phyloP scores from a whole-genome alignment of 352 stramenopile species.

The Phytopythium helicoides region DNA sequence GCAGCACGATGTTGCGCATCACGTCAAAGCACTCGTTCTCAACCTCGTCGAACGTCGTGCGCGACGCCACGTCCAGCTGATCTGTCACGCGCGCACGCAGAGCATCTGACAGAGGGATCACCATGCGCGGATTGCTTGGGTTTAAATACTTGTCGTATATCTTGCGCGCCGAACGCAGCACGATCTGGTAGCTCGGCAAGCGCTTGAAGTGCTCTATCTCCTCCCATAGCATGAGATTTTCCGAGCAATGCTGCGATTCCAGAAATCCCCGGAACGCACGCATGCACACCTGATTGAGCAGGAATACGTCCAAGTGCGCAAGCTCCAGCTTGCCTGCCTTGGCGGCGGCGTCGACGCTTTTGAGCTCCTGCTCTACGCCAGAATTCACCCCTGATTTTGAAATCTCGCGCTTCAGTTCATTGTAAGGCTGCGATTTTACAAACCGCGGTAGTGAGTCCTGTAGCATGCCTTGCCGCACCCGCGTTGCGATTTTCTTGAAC shows the following conservation, averaged over 20 bases:
- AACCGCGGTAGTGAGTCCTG: conserved; percentile 78
- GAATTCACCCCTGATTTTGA: conserved; percentile 17
- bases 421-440: conserved; percentile 69
- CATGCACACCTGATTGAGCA: conserved; percentile 65
- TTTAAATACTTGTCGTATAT: conserved; percentile 88
- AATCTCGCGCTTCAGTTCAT: conserved; percentile 63
- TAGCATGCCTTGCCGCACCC: conserved; percentile 68
- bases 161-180: conserved; percentile 77
- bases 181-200: conserved; percentile 82
- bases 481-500: conserved; percentile 76
- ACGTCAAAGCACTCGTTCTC: conserved; percentile 73
- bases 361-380: conserved; percentile 43
- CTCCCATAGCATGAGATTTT: conserved; percentile 85
- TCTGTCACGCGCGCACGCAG: conserved; percentile 41
- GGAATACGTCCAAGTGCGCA: conserved; percentile 65
- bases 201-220: conserved; percentile 82
- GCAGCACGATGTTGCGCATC: conserved; percentile 72
- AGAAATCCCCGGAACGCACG: conserved; percentile 69
- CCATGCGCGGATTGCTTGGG: conserved; percentile 45
- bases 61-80: conserved; percentile 60
- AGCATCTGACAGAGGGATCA: conserved; percentile 50
- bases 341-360: conserved; percentile 52
- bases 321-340: conserved; percentile 78
- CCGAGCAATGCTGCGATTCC: conserved; percentile 72
- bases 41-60: conserved; percentile 73